Percentiles rank a stretch among this genome's conserved stretches.
These are phyloP conservation scores for Monilinia polystroma DNA, from an alignment of 2,329 filamentous ascomycete genomes.

Conservation along the genomic window DNA sequence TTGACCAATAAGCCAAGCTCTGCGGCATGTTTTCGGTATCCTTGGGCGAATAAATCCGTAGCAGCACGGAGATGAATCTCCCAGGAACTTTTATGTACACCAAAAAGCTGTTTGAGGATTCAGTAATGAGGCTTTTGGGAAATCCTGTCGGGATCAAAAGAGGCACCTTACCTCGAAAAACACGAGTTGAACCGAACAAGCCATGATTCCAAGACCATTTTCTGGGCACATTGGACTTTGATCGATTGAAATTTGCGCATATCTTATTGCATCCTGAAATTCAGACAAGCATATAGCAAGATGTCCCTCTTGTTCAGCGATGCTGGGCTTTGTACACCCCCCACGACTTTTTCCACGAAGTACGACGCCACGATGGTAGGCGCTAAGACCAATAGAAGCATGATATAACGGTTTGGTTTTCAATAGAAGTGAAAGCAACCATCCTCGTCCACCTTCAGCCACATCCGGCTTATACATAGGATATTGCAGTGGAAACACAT, in stretches of 20 bases:
- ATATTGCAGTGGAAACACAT: slow-evolving; percentile 61
- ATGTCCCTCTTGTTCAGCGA: slow-evolving; percentile 36
- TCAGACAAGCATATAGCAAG: slow-evolving; percentile 30
- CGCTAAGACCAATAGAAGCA: slow-evolving; percentile 54
- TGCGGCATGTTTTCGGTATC: slow-evolving; percentile 17
- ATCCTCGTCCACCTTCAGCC: slow-evolving; percentile 57
- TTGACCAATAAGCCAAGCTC: slow-evolving; percentile 19
- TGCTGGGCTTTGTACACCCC: slow-evolving; percentile 21
- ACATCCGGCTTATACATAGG: slow-evolving; percentile 60
- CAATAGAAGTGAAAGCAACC: slow-evolving; percentile 54
- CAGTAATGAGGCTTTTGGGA: slow-evolving; percentile 38
- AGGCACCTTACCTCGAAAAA: slow-evolving; percentile 48
- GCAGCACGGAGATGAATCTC: slow-evolving; percentile 34
- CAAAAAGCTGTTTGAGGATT: slow-evolving; percentile 43
- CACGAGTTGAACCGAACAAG: slow-evolving; percentile 54
- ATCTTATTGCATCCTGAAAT: slow-evolving; percentile 32
- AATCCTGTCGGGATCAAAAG: slow-evolving; percentile 30
- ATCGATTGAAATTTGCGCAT: slow-evolving; percentile 32
- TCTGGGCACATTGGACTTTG: slow-evolving; percentile 11
- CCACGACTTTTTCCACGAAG: slow-evolving; percentile 34
- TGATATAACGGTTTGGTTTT: slow-evolving; percentile 59
- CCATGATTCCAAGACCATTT: slow-evolving; percentile 44
- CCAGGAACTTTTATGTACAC: slow-evolving; percentile 39
- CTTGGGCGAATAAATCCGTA: slow-evolving; percentile 26
- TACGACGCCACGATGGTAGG: slow-evolving; percentile 46